Conservation (phyloP, 768 basidiomycete species). For the Mycena vitilis region DNA sequence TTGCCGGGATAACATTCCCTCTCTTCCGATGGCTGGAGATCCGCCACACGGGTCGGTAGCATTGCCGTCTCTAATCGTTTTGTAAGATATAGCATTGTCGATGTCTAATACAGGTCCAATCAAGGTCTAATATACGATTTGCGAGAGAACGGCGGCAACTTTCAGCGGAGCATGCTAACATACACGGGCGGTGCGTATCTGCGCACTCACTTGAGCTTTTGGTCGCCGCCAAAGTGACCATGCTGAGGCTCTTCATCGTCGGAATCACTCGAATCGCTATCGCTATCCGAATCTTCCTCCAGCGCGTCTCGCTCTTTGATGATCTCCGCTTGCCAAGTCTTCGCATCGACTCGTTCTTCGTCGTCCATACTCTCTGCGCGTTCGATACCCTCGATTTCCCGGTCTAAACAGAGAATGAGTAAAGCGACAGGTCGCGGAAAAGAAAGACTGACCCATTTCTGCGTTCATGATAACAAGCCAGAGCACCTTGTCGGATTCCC, state of each 20-base stretch:
- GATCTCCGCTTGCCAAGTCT: constrained; percentile 22
- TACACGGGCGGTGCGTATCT: background rate
- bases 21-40: constrained; percentile 64
- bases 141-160: background rate
- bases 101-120: background rate
- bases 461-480: constrained; percentile 42
- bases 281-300: constrained; percentile 28
- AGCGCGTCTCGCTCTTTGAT: constrained; percentile 17
- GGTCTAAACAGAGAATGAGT: constrained; percentile 25
- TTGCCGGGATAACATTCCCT: constrained; percentile 59
- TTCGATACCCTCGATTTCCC: constrained; percentile 37
- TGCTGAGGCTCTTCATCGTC: constrained; percentile 8
- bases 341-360: constrained; percentile 15
- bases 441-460: constrained; percentile 33
- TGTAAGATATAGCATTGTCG: constrained; percentile 8
- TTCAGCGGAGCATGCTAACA: background rate
- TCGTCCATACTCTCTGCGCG: constrained; percentile 33
- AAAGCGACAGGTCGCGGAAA: background rate
- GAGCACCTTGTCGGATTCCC: constrained; percentile 34
- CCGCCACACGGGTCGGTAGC: constrained; percentile 48
- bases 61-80: background rate
- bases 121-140: background rate
- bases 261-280: background rate
- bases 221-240: background rate
- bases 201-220: background rate